Base-by-base conservation (phyloP, 495 filamentous ascomycete genomes). In the Podospora conica region DNA sequence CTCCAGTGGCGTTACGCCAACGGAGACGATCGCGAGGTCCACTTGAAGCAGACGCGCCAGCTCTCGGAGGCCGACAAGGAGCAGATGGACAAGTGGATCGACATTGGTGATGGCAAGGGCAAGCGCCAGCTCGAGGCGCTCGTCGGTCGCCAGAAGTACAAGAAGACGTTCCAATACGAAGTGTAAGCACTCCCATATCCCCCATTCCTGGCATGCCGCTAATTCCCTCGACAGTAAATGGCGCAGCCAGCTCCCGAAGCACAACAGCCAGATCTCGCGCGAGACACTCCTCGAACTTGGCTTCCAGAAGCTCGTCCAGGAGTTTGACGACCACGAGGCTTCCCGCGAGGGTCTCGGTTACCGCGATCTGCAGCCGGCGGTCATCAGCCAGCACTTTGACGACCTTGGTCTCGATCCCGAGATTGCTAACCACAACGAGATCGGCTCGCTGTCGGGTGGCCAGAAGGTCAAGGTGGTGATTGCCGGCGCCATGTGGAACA, bases 401-500 rank as follows among this genome's bases (percentile, higher is more conserved):
- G 96, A 98, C 67, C 83, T 98, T 53, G 95, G 95, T 31, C 84
- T 98, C 55, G 95, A 97, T 75, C 93, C 95, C 2, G 95, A 98
- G 71, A 97, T 98, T 73, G 95, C 95, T 66, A 96, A 96, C 79
- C 96, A 98, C 85, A 98, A 97, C 77, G 87, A 97, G 77, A 98
- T 98, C 73, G 93, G 92, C 57, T 96, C 95, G 74, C 83, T 98
- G 5, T 97, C 93, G 6, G 95, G 95, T 79, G 95, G 95, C n/a
- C 95, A 98, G 76, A 98, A 98, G 80, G 95, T 98, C 79, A 98
- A 98, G 85, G 95, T 98, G 55, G 95, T 98, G 58, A 86, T 98
- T 57, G 94, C 95, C n/a, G 92, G 91, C 70, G 91, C 91, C 67
- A 95, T 97, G 92, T 96, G 93, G 95, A 96, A 96, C 79, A 98